phyloP scores from a whole-genome alignment of 139 green algal genomes.

The Chlorella sp. region DNA sequence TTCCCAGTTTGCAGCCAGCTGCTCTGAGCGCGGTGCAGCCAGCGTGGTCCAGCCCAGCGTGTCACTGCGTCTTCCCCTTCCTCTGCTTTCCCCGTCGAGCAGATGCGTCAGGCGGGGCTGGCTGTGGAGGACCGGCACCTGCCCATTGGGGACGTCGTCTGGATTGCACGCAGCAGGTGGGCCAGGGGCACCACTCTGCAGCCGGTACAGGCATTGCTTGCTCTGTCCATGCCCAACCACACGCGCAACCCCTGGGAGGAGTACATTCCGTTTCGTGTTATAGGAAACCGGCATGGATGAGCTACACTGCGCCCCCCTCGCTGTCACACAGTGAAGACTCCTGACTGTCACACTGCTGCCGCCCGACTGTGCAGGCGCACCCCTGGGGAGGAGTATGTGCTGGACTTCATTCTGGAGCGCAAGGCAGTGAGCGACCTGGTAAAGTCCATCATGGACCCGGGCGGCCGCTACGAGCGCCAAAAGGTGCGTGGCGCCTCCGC shows the following conservation, averaged over 20 bases:
- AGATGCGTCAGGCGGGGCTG: conserved; percentile 44
- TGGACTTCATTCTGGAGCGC: conserved; percentile 82
- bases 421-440: conserved; percentile 76
- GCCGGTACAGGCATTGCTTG: too few relatives aligned
- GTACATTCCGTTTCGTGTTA: too few relatives aligned
- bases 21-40: not conserved
- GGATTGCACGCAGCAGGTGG: conserved; percentile 58
- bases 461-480: conserved; percentile 49
- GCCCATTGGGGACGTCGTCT: conserved; percentile 61
- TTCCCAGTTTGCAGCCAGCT: not conserved
- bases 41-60: too few relatives aligned
- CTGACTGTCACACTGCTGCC: too few relatives aligned
- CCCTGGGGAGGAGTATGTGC: conserved; percentile 55
- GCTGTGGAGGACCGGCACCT: conserved; percentile 49
- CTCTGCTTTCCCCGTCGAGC: not conserved
- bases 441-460: conserved; percentile 52
- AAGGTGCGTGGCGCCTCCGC: conserved; percentile 34
- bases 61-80: not conserved
- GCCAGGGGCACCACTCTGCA: too few relatives aligned
- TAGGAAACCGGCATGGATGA: too few relatives aligned
- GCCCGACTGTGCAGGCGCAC: not conserved
- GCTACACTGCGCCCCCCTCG: too few relatives aligned
- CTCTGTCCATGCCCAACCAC: too few relatives aligned
- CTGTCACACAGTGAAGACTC: too few relatives aligned
- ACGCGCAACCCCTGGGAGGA: too few relatives aligned